Evolutionary conservation across 805 yeast genomes (phyloP).

Genomic region (Myxozyma neglecta): DNA sequence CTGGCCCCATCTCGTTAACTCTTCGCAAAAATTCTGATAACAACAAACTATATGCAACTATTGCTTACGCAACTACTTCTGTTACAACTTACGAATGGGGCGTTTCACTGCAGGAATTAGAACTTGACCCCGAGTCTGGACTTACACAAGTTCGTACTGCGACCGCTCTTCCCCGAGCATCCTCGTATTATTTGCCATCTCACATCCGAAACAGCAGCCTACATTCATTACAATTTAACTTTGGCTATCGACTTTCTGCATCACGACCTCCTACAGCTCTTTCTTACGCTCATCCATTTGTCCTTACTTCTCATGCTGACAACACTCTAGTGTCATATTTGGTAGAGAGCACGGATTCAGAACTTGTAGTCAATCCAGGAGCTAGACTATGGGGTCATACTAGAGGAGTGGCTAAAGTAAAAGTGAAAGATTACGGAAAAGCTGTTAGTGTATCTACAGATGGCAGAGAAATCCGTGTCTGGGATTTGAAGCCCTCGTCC

Average conservation of each 20-base stretch:
- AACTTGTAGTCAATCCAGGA: constrained; percentile 8
- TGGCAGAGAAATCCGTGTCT: constrained; percentile 21
- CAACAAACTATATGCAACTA: constrained; percentile 8
- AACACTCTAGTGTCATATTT: constrained; percentile 19
- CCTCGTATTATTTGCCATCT: background rate
- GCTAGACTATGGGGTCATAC: constrained; percentile 27
- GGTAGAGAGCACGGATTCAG: constrained; percentile 17
- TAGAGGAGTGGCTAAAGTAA: constrained; percentile 12
- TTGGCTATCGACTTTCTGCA: background rate
- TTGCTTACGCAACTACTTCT: constrained; percentile 19
- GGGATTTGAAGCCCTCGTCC: constrained; percentile 17
- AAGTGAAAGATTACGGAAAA: constrained; percentile 22
- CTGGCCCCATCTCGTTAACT: constrained; percentile 17
- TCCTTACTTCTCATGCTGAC: constrained; percentile 23
- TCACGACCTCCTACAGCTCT: constrained; percentile 16
- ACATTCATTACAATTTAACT: background rate
- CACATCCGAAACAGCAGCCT: background rate
- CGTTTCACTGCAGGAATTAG: constrained; percentile 23
- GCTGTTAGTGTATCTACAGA: constrained; percentile 23
- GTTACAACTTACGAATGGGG: constrained; percentile 14
- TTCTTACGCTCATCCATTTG: constrained; percentile 27
- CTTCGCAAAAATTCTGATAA: constrained; percentile 2
- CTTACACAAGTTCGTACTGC: constrained; percentile 18
- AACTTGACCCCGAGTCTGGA: constrained; percentile 13
- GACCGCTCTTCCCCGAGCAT: constrained; percentile 6